Base-by-base conservation (phyloP, 257 asterid species). In the Solanum appendiculatum region DNA sequence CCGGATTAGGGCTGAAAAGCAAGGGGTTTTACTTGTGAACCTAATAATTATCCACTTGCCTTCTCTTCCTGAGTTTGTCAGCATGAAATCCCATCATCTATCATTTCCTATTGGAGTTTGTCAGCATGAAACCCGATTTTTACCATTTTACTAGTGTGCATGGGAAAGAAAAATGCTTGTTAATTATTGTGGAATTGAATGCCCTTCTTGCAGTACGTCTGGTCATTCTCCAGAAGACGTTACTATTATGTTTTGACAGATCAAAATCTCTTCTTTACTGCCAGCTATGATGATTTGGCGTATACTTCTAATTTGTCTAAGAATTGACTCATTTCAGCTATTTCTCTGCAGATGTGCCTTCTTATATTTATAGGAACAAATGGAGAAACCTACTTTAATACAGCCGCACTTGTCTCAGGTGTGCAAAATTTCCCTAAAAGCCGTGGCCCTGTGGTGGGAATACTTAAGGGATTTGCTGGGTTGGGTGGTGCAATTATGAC, bases 381-480 rank as follows among this genome's bases (percentile, higher is more conserved):
- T 88, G 94, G 94, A 27, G 94, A 92, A 86, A 92, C 94, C 70
- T 92, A 91, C 90, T 92, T 91, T 86, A 92, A 92, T 78, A 92
- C 94, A 10, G 90, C 92, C 16, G 92, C 94, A 80, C 84, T 92
- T 31, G 94, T 92, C 56, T 92, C 94, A 60, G 89, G 94, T 16
- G 94, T 92, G 86, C 94, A 92, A 86, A 92, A 92, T 83, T 92
- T 92, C 87, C 94, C 94, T 23, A 92, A 92, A 74, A 91, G 88
- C 66, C 92, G 94, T 9, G 94, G 94, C 39, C 93, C 94, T 3
- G 92, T 92, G 39, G 93, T 92, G 68, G 94, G 94, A 69, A 91
- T 92, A 85, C 91, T 92, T 2, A 92, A 92, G 88, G 94, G 94
- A 13, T 92, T 92, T 86, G 94, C 94, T n/a, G 94, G 94, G 18